Evolutionary conservation across 2,329 filamentous ascomycete genomes (phyloP).

Genomic region (Botrytis hyacinthi): DNA sequence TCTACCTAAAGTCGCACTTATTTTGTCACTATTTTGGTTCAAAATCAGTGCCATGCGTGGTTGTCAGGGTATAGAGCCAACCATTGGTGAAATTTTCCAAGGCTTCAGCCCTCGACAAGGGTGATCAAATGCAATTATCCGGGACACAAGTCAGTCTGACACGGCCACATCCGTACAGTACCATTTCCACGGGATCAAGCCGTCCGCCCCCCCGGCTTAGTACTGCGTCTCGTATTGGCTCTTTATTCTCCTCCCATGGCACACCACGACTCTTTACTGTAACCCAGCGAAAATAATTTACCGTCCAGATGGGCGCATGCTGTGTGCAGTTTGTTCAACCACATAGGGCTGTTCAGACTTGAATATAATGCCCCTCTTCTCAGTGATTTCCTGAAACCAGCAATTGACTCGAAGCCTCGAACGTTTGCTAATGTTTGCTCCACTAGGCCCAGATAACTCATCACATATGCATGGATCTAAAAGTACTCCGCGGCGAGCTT

Average conservation of each 20-base stretch:
- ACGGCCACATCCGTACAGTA: slow-evolving; percentile 11
- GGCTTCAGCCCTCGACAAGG: slow-evolving; percentile 11
- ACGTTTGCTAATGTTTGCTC: slow-evolving; percentile 12
- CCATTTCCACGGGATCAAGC: slow-evolving; percentile 18
- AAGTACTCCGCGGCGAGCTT: background rate
- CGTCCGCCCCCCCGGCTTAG: slow-evolving; percentile 1
- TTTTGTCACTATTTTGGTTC: slow-evolving; percentile 5
- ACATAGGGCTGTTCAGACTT: slow-evolving; percentile 4
- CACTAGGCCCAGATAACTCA: slow-evolving; percentile 5
- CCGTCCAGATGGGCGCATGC: background rate
- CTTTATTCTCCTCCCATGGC: background rate
- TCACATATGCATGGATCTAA: slow-evolving; percentile 1
- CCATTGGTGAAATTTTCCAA: slow-evolving; percentile 5
- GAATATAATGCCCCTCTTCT: slow-evolving; percentile 8
- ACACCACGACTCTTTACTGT: background rate
- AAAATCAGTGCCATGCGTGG: background rate
- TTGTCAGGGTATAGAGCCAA: slow-evolving; percentile 4
- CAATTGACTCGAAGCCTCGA: slow-evolving; percentile 1
- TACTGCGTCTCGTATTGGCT: background rate
- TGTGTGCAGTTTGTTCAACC: slow-evolving; percentile 7
- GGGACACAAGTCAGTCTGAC: background rate
- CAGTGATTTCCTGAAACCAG: background rate
- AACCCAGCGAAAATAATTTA: background rate
- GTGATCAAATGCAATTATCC: slow-evolving; percentile 9
- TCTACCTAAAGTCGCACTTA: background rate